Conservation (phyloP, 2,329 filamentous ascomycete species). For the Onygenales sp. region DNA sequence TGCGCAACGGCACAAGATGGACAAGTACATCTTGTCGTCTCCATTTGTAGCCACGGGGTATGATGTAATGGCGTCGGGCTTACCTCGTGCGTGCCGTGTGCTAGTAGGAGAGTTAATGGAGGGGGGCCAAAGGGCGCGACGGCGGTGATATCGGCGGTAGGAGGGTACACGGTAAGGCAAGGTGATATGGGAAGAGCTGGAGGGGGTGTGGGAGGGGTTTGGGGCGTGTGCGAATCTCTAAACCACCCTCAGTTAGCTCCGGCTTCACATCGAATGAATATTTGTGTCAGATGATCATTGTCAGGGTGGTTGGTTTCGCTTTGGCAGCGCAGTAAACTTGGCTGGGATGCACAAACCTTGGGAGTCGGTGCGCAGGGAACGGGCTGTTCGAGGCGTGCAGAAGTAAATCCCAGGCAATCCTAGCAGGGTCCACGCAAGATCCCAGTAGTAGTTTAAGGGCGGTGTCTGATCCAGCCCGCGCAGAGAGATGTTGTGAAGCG, state of each 20-base stretch:
- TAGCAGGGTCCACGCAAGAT: neutral
- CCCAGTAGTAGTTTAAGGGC: neutral
- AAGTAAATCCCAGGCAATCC: neutral
- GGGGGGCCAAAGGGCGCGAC: neutral
- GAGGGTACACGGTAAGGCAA: neutral
- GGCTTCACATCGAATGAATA: neutral
- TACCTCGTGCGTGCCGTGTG: neutral
- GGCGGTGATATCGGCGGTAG: neutral
- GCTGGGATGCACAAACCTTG: conserved; percentile 1
- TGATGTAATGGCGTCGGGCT: conserved; percentile 2
- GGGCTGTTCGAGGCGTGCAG: neutral
- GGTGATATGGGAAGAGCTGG: neutral
- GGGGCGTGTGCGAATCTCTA: neutral
- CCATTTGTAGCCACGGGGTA: neutral
- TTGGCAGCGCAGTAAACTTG: neutral
- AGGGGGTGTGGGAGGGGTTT: neutral
- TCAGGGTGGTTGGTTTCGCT: neutral
- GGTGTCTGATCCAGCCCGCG: neutral
- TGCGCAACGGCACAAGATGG: neutral
- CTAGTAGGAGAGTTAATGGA: neutral
- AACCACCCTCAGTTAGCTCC: neutral
- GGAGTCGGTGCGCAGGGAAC: neutral
- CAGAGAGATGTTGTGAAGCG: neutral
- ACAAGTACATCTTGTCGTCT: neutral
- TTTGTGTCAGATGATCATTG: conserved; percentile 2